These are phyloP conservation scores for Talaromyces sp. DNA, from an alignment of 2,329 filamentous ascomycete genomes.

Conservation along the genomic window DNA sequence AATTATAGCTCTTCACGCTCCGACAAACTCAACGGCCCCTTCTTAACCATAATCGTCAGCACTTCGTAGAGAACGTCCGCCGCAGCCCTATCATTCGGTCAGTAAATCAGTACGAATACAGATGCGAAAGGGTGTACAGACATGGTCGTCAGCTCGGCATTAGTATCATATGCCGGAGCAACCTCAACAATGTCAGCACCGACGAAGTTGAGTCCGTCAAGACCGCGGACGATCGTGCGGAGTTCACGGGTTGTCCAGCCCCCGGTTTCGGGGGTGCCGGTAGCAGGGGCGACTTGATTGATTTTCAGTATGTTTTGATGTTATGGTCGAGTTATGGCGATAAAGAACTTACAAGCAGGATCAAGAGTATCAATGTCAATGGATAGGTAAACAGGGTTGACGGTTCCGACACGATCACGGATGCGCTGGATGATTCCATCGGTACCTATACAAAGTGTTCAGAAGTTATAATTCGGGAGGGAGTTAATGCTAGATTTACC, in stretches of 20 bases:
- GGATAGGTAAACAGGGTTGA: constrained; percentile 74
- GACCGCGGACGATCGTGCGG: constrained; percentile 57
- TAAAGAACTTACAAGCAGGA: constrained; percentile 64
- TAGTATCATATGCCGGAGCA: constrained; percentile 61
- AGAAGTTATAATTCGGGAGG: too few relatives aligned
- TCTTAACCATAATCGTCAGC: constrained; percentile 80
- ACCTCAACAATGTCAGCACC: constrained; percentile 64
- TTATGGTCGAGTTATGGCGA: neutral
- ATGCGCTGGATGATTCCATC: constrained; percentile 79
- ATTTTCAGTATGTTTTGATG: neutral
- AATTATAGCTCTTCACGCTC: neutral
- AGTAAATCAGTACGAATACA: neutral
- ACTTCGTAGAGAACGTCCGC: constrained; percentile 70
- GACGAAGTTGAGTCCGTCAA: constrained; percentile 58
- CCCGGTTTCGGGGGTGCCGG: constrained; percentile 61
- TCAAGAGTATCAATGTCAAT: constrained; percentile 89
- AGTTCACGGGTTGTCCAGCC: constrained; percentile 63
- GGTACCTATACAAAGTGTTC: too few relatives aligned
- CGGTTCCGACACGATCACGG: constrained; percentile 65
- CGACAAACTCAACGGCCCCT: constrained; percentile 60
- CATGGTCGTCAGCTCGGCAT: constrained; percentile 57
- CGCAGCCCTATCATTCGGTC: constrained; percentile 34
- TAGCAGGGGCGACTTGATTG: constrained; percentile 43
- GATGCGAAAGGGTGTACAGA: constrained; percentile 24
- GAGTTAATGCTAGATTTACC: too few relatives aligned